Evolutionary conservation across 805 yeast genomes (phyloP).

Genomic region (Pichia paraexigua): DNA sequence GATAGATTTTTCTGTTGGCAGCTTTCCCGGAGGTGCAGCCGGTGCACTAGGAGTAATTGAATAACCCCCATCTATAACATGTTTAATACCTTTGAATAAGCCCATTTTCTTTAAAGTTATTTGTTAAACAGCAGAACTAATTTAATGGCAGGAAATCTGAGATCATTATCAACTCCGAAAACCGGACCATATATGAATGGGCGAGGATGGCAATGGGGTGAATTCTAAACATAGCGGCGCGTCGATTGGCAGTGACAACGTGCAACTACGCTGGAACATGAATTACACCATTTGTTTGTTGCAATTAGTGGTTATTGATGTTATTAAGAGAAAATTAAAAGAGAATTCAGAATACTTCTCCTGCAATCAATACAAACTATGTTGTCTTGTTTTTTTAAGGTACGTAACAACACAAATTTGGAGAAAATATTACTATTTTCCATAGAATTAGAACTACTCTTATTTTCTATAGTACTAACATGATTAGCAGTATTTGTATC

Average conservation of each 20-base stretch:
- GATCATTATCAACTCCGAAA: too few species aligned
- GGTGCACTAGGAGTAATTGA: conserved; percentile 10
- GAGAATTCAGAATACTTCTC: not conserved
- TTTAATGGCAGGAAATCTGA: not conserved
- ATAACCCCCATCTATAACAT: conserved; percentile 1
- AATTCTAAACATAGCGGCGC: not conserved
- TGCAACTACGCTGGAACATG: not conserved
- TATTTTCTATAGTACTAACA: not conserved
- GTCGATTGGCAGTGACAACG: not conserved
- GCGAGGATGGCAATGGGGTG: too few species aligned
- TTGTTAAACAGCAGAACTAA: too few species aligned
- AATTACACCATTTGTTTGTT: too few species aligned
- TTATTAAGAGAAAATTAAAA: not conserved
- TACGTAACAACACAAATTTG: not conserved
- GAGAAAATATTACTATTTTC: not conserved
- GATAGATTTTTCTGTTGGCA: conserved; percentile 39
- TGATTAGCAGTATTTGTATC: not conserved
- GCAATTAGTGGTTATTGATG: too few species aligned
- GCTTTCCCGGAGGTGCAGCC: conserved; percentile 29
- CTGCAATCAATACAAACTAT: not conserved
- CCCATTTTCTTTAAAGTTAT: not conserved
- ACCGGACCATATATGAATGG: too few species aligned
- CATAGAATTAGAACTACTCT: not conserved
- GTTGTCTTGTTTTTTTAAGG: not conserved
- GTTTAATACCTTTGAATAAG: conserved; percentile 13